These are phyloP conservation scores for Parietichytrium sp. DNA, from an alignment of 108 stramenopile genomes.

Conservation along the genomic window DNA sequence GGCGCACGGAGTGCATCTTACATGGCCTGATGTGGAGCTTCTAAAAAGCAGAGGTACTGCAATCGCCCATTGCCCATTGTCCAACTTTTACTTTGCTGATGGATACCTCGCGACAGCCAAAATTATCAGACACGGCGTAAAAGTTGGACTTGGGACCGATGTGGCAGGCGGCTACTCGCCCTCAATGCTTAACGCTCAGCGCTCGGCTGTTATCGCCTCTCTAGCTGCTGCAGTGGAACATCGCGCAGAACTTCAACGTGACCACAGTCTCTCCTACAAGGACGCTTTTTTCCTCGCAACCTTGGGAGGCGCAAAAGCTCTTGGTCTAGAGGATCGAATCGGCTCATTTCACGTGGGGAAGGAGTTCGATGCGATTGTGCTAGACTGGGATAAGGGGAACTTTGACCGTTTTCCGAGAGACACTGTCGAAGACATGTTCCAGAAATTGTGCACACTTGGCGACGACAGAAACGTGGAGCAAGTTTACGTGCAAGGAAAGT, in stretches of 20 bases:
- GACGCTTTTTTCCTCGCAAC: slow-evolving; percentile 71
- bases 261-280: slow-evolving; percentile 52
- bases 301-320: slow-evolving; percentile 67
- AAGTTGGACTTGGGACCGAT: slow-evolving; percentile 72
- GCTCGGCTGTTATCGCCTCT: slow-evolving; percentile 64
- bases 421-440: slow-evolving; percentile 47
- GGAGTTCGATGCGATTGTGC: slow-evolving; percentile 63
- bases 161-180: slow-evolving; percentile 70
- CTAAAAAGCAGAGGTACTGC: slow-evolving; percentile 50
- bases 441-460: slow-evolving; percentile 60
- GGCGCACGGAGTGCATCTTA: slow-evolving; percentile 68
- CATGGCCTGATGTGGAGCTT: slow-evolving; percentile 48
- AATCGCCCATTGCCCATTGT: slow-evolving; percentile 69
- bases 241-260: slow-evolving; percentile 8
- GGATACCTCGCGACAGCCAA: slow-evolving; percentile 38
- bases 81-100: slow-evolving; percentile 59
- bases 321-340: slow-evolving; percentile 56
- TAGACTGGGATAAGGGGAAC: slow-evolving; percentile 35
- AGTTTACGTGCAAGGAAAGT: no score
- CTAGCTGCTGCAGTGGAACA: background rate
- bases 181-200: slow-evolving; percentile 61
- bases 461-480: slow-evolving; percentile 58
- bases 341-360: slow-evolving; percentile 67
- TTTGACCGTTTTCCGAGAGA: slow-evolving; percentile 46
- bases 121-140: slow-evolving; percentile 45